Percentiles rank a stretch among this genome's conserved stretches.
Evolutionary conservation across 2,329 filamentous ascomycete genomes (phyloP).

Genomic region (Talaromyces sp.): DNA sequence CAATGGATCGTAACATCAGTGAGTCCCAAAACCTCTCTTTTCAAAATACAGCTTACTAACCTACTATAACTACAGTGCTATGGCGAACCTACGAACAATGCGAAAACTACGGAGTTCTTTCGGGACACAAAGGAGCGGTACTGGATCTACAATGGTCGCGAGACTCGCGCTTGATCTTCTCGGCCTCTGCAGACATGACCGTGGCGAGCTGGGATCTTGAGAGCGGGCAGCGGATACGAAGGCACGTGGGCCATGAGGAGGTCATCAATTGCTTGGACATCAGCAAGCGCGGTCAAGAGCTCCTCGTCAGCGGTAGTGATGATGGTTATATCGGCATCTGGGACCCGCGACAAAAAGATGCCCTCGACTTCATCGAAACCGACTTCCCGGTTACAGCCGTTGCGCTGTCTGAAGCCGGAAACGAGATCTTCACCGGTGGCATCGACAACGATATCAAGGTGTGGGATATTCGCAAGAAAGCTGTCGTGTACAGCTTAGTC

Average conservation of each 20-base stretch:
- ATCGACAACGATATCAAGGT: conserved; percentile 98
- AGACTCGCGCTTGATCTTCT: conserved; percentile 85
- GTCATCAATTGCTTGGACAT: conserved; percentile 91
- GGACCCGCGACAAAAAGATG: conserved; percentile 89
- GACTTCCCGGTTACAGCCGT: conserved; percentile 90
- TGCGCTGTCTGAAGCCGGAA: conserved; percentile 86
- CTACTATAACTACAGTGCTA: conserved; percentile 57
- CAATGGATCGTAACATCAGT: conserved; percentile 91
- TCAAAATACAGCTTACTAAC: not conserved
- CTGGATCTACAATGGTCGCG: conserved; percentile 95
- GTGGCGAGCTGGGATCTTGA: conserved; percentile 93
- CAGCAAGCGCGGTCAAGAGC: conserved; percentile 81
- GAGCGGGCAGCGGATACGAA: conserved; percentile 83
- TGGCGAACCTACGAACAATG: conserved; percentile 92
- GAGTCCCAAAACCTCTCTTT: conserved; percentile 30
- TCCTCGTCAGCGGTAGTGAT: conserved; percentile 86
- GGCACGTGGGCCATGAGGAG: conserved; percentile 90
- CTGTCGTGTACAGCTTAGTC: conserved; percentile 77
- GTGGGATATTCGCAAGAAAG: conserved; percentile 92
- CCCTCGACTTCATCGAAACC: conserved; percentile 80
- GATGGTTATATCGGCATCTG: conserved; percentile 92
- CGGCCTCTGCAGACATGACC: conserved; percentile 88
- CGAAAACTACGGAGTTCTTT: conserved; percentile 87
- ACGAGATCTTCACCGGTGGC: conserved; percentile 88
- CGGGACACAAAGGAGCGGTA: conserved; percentile 83